Conservation (phyloP, 768 basidiomycete genomes). For the Mycena albidolilacea region DNA sequence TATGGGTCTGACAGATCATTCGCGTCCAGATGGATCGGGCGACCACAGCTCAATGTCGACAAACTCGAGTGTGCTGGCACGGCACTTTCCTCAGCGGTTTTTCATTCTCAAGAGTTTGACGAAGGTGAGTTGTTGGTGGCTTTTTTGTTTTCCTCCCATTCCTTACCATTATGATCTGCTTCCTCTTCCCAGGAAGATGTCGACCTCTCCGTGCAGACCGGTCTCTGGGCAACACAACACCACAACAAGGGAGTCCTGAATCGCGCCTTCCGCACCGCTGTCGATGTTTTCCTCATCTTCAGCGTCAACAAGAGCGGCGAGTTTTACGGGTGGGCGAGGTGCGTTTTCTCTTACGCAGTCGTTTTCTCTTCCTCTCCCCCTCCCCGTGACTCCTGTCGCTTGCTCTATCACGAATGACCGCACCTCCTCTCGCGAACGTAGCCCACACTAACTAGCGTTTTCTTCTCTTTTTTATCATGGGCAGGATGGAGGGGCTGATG, state of each 20-base stretch:
- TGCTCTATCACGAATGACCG: no score
- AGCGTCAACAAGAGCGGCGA: constrained; percentile 94
- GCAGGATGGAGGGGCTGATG: constrained; percentile 81
- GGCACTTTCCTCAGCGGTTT: constrained; percentile 19
- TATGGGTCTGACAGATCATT: no score
- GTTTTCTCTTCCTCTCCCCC: constrained; percentile 18
- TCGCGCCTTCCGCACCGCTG: constrained; percentile 90
- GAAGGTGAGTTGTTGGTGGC: background rate
- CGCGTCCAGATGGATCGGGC: no score
- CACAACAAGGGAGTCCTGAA: constrained; percentile 94
- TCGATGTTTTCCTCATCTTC: constrained; percentile 91
- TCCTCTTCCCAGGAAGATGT: constrained; percentile 72
- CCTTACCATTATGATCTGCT: constrained; percentile 38
- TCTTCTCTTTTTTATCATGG: background rate
- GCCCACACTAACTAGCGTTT: background rate
- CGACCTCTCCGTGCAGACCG: constrained; percentile 82
- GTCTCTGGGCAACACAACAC: constrained; percentile 92
- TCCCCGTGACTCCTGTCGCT: background rate
- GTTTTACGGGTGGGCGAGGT: constrained; percentile 94
- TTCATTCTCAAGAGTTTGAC: constrained; percentile 22
- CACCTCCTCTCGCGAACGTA: background rate
- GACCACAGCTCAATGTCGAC: background rate
- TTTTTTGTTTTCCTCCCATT: background rate
- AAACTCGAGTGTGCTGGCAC: constrained; percentile 8
- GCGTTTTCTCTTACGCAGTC: constrained; percentile 40